Percentiles rank a stretch among this genome's conserved stretches.
These are phyloP conservation scores for Rhizopogon vesiculosus DNA, from an alignment of 768 basidiomycete genomes.

Conservation along the genomic window DNA sequence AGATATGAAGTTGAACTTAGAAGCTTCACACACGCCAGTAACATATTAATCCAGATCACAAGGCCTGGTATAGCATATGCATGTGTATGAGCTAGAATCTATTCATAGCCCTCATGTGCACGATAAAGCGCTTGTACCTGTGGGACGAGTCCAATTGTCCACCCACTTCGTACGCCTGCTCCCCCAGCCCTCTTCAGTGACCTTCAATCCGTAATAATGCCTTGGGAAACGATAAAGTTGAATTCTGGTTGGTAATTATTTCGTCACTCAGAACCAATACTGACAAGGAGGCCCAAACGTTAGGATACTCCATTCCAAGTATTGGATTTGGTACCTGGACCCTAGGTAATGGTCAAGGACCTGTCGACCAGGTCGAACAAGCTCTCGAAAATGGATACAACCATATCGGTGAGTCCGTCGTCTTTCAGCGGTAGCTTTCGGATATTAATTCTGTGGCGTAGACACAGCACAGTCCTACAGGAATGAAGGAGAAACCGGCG, in stretches of 20 bases:
- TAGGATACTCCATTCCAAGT: conserved; percentile 40
- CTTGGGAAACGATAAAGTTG: conserved; percentile 54
- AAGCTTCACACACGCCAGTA: too few species aligned
- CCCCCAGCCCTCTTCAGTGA: too few species aligned
- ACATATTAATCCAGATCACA: too few species aligned
- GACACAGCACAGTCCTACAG: conserved; percentile 56
- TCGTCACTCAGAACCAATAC: not conserved
- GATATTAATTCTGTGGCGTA: conserved; percentile 10
- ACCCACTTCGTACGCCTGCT: too few species aligned
- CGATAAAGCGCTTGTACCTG: too few species aligned
- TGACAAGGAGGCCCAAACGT: not conserved
- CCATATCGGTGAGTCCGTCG: conserved; percentile 44
- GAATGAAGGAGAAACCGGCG: conserved; percentile 47
- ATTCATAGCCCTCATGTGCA: too few species aligned
- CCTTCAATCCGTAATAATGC: conserved; percentile 33
- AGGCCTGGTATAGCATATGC: too few species aligned
- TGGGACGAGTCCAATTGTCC: too few species aligned
- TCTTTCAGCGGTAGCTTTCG: not conserved
- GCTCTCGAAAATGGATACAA: conserved; percentile 56
- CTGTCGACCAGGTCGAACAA: conserved; percentile 53
- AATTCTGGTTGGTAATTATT: conserved; percentile 44
- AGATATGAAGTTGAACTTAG: too few species aligned
- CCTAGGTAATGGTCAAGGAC: conserved; percentile 46
- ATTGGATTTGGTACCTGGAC: conserved; percentile 66
- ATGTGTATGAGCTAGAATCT: too few species aligned